phyloP scores from a whole-genome alignment of 2,329 filamentous ascomycete genomes.

The Cytospora piceicola region DNA sequence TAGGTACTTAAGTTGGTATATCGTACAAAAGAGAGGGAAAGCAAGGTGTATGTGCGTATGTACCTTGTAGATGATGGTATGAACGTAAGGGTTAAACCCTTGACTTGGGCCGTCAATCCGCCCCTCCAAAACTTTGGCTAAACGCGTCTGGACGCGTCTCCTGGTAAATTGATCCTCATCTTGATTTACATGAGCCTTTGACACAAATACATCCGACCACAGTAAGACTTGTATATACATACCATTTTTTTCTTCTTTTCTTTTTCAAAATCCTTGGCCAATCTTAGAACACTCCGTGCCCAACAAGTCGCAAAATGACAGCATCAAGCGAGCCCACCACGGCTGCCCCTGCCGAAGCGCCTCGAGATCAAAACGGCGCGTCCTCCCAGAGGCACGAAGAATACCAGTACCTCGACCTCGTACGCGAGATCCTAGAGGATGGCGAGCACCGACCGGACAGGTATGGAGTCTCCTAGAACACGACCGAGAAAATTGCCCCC shows the following conservation, averaged over 20 bases:
- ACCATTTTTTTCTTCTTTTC: too few relatives aligned
- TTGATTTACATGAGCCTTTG: neutral
- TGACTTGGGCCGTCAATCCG: neutral
- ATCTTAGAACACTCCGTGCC: neutral
- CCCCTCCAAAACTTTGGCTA: neutral
- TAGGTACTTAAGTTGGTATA: too few relatives aligned
- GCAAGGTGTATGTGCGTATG: too few relatives aligned
- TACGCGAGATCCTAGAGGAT: slow-evolving; percentile 77
- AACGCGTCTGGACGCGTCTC: slow-evolving; percentile 14
- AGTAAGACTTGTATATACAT: neutral
- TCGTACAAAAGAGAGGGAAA: too few relatives aligned
- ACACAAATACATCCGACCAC: neutral
- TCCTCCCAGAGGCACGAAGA: slow-evolving; percentile 70
- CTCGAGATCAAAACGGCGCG: slow-evolving; percentile 15
- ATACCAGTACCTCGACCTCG: slow-evolving; percentile 89
- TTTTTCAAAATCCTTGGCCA: too few relatives aligned
- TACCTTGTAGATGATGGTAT: too few relatives aligned
- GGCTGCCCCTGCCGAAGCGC: slow-evolving; percentile 1
- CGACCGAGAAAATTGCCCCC: too few relatives aligned
- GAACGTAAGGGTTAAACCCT: neutral
- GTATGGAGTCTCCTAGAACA: slow-evolving; percentile 52
- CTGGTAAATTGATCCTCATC: slow-evolving; percentile 8
- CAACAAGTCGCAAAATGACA: slow-evolving; percentile 7
- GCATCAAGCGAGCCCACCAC: slow-evolving; percentile 21
- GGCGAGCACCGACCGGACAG: slow-evolving; percentile 91